Percentiles rank a stretch among this genome's conserved stretches.
These are phyloP conservation scores for Pleurotus platypus DNA, from an alignment of 768 basidiomycete genomes.

Conservation along the genomic window DNA sequence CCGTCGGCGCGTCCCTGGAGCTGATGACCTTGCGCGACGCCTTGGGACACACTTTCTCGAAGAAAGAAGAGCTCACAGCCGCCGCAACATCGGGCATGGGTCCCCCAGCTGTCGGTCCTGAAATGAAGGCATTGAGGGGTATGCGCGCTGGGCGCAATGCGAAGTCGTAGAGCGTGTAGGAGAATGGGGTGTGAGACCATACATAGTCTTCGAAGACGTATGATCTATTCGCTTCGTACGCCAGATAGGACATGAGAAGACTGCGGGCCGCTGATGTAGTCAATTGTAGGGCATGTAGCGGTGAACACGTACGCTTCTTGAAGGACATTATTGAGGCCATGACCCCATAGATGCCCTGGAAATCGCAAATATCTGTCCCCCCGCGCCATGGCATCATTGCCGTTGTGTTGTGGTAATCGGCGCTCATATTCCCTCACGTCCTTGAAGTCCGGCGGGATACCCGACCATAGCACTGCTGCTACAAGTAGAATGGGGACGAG, in stretches of 20 bases:
- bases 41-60: conserved; percentile 43
- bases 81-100: conserved; percentile 22
- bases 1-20: conserved; percentile 29
- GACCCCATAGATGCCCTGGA: conserved; percentile 55
- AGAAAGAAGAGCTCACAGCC: conserved; percentile 49
- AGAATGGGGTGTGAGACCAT: conserved; percentile 53
- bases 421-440: conserved; percentile 32
- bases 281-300: neutral
- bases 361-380: conserved; percentile 39
- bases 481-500: conserved; percentile 18
- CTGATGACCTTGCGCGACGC: conserved; percentile 26
- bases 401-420: conserved; percentile 34
- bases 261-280: conserved; percentile 20
- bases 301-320: conserved; percentile 51
- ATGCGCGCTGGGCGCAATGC: conserved; percentile 47
- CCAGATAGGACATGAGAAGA: conserved; percentile 48
- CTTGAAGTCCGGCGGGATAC: conserved; percentile 34
- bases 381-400: conserved; percentile 11
- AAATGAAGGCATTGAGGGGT: conserved; percentile 57
- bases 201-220: conserved; percentile 64
- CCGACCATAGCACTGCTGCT: conserved; percentile 28
- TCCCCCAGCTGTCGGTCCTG: conserved; percentile 53
- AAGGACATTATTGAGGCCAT: conserved; percentile 59
- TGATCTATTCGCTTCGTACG: conserved; percentile 44
- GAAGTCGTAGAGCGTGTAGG: conserved; percentile 53